Percentiles rank a stretch among this genome's conserved stretches.
phyloP scores from a whole-genome alignment of 2,329 filamentous ascomycete genomes.

The Neoascochyta sp. region DNA sequence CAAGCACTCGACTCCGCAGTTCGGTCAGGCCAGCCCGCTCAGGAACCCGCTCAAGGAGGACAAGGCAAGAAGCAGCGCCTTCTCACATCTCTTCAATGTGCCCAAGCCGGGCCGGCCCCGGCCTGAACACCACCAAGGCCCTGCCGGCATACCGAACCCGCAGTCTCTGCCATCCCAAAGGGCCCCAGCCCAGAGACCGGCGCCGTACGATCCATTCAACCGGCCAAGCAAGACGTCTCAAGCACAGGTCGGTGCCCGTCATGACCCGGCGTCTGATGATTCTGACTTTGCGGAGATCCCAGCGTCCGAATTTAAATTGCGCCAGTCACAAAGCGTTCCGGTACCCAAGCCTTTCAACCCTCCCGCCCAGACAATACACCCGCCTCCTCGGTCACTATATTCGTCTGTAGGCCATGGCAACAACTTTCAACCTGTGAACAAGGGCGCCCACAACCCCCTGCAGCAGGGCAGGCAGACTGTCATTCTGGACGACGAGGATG shows the following conservation, averaged over 20 bases:
- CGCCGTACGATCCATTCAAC: conserved; percentile 10
- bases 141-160: conserved; percentile 22
- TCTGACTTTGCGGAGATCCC: conserved; percentile 38
- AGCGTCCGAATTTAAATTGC: conserved; percentile 31
- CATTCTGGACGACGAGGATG: conserved; percentile 42
- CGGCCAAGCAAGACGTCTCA: conserved; percentile 27
- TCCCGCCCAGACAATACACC: conserved; percentile 43
- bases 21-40: conserved; percentile 58
- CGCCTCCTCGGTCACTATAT: conserved; percentile 52
- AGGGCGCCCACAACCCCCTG: conserved; percentile 23
- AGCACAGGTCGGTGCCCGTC: too few relatives aligned
- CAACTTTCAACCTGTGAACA: conserved; percentile 40
- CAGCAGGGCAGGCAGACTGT: conserved; percentile 40
- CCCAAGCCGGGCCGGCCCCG: conserved; percentile 48
- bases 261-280: too few relatives aligned
- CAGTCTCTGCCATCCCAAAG: conserved; percentile 9
- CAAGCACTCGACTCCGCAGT: conserved; percentile 42
- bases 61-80: conserved; percentile 16
- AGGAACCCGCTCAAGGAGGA: conserved; percentile 46
- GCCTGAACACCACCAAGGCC: conserved; percentile 49
- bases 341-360: conserved; percentile 50
- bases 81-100: conserved; percentile 50
- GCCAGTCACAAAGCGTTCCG: conserved; percentile 36
- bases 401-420: conserved; percentile 48
- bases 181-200: conserved; percentile 1